Conservation (phyloP, 352 stramenopile species). For the Peronospora farinosa region DNA sequence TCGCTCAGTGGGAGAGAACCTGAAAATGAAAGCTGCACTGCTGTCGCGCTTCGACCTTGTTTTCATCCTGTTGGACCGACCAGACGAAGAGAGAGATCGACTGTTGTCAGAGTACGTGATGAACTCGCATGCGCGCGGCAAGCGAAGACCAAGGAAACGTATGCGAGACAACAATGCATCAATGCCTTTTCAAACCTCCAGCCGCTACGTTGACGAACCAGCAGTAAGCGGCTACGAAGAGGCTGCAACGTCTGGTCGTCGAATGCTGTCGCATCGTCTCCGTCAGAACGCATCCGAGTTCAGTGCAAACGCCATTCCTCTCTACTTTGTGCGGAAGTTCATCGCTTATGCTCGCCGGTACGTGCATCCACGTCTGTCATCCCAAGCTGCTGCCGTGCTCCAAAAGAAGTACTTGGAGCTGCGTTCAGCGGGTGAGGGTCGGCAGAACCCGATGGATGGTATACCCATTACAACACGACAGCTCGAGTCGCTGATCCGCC, state of each 20-base stretch:
- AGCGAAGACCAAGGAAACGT: constrained; percentile 34
- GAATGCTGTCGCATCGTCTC: constrained; percentile 46
- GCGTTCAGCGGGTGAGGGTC: constrained; percentile 49
- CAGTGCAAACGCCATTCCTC: constrained; percentile 44
- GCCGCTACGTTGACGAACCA: constrained; percentile 18
- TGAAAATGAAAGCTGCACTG: constrained; percentile 94
- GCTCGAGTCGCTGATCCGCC: constrained; percentile 90
- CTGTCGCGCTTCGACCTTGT: constrained; percentile 96
- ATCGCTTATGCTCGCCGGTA: constrained; percentile 95
- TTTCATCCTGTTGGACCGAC: constrained; percentile 94
- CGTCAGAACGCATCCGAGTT: constrained; percentile 43
- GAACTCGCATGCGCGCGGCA: constrained; percentile 60
- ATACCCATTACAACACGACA: constrained; percentile 94
- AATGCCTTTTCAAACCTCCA: constrained; percentile 20
- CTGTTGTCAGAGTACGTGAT: constrained; percentile 95
- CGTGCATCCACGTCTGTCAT: constrained; percentile 85
- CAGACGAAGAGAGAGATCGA: constrained; percentile 89
- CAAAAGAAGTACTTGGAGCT: constrained; percentile 89
- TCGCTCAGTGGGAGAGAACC: constrained; percentile 93
- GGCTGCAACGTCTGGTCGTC: constrained; percentile 6
- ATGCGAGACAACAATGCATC: constrained; percentile 15
- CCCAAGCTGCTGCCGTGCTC: constrained; percentile 51
- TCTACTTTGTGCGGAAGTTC: constrained; percentile 93
- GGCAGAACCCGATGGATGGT: constrained; percentile 41
- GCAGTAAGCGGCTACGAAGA: constrained; percentile 14